These are phyloP conservation scores for Beauveria pseudobassiana DNA, from an alignment of 2,329 filamentous ascomycete genomes.

Conservation along the genomic window DNA sequence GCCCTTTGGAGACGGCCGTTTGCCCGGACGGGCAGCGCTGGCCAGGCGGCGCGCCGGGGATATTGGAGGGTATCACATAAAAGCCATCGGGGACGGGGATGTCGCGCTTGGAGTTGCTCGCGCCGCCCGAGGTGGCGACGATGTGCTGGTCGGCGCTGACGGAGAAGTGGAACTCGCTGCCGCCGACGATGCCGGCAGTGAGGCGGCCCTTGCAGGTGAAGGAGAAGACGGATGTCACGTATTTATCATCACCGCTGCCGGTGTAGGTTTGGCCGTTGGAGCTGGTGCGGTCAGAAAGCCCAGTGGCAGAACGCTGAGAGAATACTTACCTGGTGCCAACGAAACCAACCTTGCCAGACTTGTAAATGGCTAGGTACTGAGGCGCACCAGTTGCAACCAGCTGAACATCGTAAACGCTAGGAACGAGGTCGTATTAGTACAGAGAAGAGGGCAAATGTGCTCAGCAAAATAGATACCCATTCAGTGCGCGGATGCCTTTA, in stretches of 20 bases:
- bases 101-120: background rate
- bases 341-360: slow-evolving; percentile 8
- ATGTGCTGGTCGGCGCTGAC: slow-evolving; percentile 1
- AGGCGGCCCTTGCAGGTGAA: slow-evolving; percentile 5
- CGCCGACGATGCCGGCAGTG: background rate
- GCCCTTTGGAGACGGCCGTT: background rate
- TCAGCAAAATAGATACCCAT: background rate
- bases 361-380: slow-evolving; percentile 2
- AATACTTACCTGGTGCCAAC: slow-evolving; percentile 1
- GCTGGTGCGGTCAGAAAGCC: background rate
- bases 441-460: background rate
- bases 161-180: slow-evolving; percentile 3
- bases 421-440: background rate
- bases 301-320: no score
- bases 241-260: background rate
- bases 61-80: background rate
- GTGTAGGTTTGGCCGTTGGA: slow-evolving; percentile 6
- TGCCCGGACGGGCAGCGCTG: slow-evolving; percentile 3
- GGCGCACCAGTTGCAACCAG: background rate
- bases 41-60: background rate
- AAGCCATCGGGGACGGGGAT: slow-evolving; percentile 6
- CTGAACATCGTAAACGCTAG: background rate
- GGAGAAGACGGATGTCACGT: slow-evolving; percentile 2
- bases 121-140: background rate
- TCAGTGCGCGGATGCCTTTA: background rate